phyloP scores from a whole-genome alignment of 345 rosid species.

The Citrus maxima region DNA sequence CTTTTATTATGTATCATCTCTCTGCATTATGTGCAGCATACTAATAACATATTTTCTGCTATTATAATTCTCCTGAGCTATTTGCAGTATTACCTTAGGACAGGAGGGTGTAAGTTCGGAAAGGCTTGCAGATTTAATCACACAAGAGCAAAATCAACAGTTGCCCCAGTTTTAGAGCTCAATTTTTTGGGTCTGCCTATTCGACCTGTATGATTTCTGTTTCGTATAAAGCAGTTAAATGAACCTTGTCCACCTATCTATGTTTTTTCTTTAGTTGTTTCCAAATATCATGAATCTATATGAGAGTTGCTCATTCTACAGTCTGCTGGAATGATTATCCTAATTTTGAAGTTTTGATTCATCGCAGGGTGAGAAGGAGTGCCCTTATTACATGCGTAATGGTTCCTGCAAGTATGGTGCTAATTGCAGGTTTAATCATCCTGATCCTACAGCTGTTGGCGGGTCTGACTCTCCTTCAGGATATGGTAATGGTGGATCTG shows the following conservation, averaged over 20 bases:
- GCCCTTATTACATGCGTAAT: slow-evolving; percentile 89
- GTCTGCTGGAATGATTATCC: not conserved
- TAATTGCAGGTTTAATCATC: slow-evolving; percentile 89
- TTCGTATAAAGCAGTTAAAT: not conserved
- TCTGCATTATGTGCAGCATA: not conserved
- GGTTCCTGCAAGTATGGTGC: slow-evolving; percentile 90
- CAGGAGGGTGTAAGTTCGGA: slow-evolving; percentile 95
- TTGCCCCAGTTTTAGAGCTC: slow-evolving; percentile 44
- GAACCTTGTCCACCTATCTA: not conserved
- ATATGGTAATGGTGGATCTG: slow-evolving; percentile 55
- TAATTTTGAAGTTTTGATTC: slow-evolving; percentile 9
- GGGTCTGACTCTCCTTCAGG: slow-evolving; percentile 45
- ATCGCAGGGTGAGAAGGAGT: slow-evolving; percentile 72
- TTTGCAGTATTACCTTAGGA: slow-evolving; percentile 80
- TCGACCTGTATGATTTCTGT: slow-evolving; percentile 45
- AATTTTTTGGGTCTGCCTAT: slow-evolving; percentile 92
- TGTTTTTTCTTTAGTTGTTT: not conserved
- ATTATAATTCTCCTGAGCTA: slow-evolving; percentile 21
- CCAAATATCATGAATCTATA: not conserved
- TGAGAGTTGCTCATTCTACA: not conserved
- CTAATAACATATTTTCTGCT: slow-evolving; percentile 19
- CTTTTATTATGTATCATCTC: not conserved
- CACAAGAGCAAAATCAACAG: slow-evolving; percentile 37
- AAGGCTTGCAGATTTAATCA: slow-evolving; percentile 81
- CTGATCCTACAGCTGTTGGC: slow-evolving; percentile 68